Evolutionary conservation across 768 basidiomycete species (phyloP), one percentile per base, ranked within the genome.

Genomic region (Xerocomellus intermedius): DNA sequence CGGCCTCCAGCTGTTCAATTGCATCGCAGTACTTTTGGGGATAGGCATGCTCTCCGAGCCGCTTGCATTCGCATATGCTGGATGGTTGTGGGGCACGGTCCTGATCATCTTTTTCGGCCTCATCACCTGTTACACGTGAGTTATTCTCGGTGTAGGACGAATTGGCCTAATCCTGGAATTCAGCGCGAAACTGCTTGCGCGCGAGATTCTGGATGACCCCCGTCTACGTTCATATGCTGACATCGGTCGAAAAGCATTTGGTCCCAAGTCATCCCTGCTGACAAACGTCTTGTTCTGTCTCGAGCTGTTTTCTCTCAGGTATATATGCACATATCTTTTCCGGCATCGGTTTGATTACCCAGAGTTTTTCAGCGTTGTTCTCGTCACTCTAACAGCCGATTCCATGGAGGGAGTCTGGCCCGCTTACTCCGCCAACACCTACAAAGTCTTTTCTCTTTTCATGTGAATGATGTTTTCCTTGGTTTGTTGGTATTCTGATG

Each of bases 21-120:
- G 86, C 10, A 89, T 87, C 32, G 91, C 91, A 14, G 89, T 94
- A 33, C 74, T 96, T 12, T 77, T 94, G 19, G 94, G 94, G 7
- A 87, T 95, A 58, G 94, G 94, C 5, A 86, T 96, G 78, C 79
- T 95, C 17, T 91, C 91, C 13, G 86, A 92, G 66, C 92, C 94
- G 0, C 77, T 97, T 24, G 95, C 95, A 0, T 96, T 97, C 64
- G 84, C 94, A 1, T 92, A 91, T 63, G 83, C 92, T 2, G 96
- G 95, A 4, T 98, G 95, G 95, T 73, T 87, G 17, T 75, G 79
- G 36, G 95, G 96, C 1, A 86, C 85, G 1, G 8, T 80, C 24
- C 75, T 98, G 16, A 82, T 96, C 54, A 66, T 91, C 12, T 81
- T 82, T 49, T 94, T 93, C 63, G 92, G 88, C 0, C 78, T 80